Conservation (phyloP, 768 basidiomycete species). For the Suillus cothurnatus region DNA sequence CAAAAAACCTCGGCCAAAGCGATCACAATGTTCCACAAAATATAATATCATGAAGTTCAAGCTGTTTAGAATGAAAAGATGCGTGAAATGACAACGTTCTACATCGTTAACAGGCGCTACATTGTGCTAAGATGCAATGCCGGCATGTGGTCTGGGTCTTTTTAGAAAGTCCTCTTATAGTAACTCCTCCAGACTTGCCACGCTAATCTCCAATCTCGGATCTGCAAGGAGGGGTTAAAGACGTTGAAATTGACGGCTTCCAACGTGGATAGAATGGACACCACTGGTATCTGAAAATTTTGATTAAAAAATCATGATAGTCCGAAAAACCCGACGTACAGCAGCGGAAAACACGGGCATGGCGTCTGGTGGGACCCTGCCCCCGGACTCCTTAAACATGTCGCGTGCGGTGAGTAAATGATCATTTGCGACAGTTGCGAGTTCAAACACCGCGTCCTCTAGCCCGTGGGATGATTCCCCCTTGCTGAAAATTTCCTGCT, state of each 20-base stretch:
- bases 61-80: not conserved
- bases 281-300: constrained; percentile 60
- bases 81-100: constrained; percentile 6
- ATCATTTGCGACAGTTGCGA: constrained; percentile 81
- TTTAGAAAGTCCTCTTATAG: constrained; percentile 42
- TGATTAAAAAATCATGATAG: constrained; percentile 6
- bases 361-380: constrained; percentile 55
- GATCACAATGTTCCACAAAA: not conserved
- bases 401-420: constrained; percentile 74
- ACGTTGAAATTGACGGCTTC: constrained; percentile 74
- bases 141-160: constrained; percentile 27
- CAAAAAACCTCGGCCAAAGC: not conserved
- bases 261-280: constrained; percentile 61
- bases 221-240: constrained; percentile 63
- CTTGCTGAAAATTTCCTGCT: constrained; percentile 75
- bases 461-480: constrained; percentile 58
- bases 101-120: constrained; percentile 9
- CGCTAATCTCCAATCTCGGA: constrained; percentile 76
- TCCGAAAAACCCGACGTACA: constrained; percentile 46
- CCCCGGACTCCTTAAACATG: constrained; percentile 59
- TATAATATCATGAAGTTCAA: constrained; percentile 4
- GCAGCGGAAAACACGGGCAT: constrained; percentile 75
- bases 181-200: constrained; percentile 67
- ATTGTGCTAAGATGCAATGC: constrained; percentile 23
- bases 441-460: constrained; percentile 80